phyloP scores from a whole-genome alignment of 1,284 basidiomycete genomes.

The Ceratobasidium sp. region DNA sequence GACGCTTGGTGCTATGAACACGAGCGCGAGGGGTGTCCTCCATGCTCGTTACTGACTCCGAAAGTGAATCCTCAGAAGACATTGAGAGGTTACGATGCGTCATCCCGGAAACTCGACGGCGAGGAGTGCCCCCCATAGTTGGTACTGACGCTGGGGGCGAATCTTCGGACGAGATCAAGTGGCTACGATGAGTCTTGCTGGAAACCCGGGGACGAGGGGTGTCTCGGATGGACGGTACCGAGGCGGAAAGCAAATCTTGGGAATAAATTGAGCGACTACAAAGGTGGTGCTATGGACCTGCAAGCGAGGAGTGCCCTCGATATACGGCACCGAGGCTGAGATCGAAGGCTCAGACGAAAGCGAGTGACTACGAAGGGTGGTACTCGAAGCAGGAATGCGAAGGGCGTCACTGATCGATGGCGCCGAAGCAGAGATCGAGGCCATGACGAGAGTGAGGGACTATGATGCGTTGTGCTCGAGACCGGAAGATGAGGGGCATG shows the following conservation, averaged over 20 bases:
- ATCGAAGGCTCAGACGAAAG: slow-evolving; percentile 19
- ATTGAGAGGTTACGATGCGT: neutral
- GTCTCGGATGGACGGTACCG: neutral
- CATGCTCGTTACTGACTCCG: too few species aligned
- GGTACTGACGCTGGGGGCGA: slow-evolving; percentile 4
- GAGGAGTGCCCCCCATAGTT: neutral
- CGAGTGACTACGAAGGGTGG: neutral
- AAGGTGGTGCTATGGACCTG: slow-evolving; percentile 13
- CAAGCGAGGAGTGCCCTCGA: slow-evolving; percentile 1
- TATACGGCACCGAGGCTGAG: neutral
- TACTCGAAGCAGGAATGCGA: neutral
- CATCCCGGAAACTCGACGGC: neutral
- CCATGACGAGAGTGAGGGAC: slow-evolving; percentile 3
- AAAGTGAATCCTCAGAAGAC: neutral
- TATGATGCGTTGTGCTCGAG: slow-evolving; percentile 9
- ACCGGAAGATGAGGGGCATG: slow-evolving; percentile 27
- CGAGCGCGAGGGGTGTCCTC: too few species aligned
- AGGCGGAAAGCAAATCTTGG: neutral
- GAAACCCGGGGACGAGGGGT: slow-evolving; percentile 17
- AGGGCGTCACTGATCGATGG: slow-evolving; percentile 6
- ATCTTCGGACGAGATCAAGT: neutral
- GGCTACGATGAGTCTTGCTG: slow-evolving; percentile 8
- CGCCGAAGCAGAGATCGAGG: slow-evolving; percentile 11
- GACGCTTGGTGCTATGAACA: slow-evolving; percentile 6
- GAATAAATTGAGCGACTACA: slow-evolving; percentile 13